phyloP scores from a whole-genome alignment of 768 basidiomycete genomes.

The Boletus rubescentipes region DNA sequence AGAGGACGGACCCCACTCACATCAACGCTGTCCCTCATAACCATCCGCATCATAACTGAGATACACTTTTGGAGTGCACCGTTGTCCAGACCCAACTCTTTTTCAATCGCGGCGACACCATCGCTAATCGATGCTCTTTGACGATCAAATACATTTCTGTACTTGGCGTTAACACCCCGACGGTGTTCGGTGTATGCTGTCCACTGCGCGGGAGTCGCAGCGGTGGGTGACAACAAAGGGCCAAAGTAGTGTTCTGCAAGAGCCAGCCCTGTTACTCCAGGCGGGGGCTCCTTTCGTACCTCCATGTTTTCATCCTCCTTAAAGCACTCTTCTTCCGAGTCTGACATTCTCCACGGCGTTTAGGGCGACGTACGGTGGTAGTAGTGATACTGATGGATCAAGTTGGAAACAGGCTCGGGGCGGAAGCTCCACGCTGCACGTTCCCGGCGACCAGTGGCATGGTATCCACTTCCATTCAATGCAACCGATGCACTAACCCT shows the following conservation, averaged over 20 bases:
- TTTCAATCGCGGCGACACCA: constrained; percentile 1
- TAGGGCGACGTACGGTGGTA: too few species aligned
- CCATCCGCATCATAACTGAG: not conserved
- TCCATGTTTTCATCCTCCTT: too few species aligned
- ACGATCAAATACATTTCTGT: not conserved
- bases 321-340: not conserved
- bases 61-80: constrained; percentile 8
- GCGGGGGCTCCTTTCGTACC: too few species aligned
- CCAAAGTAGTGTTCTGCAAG: constrained; percentile 4
- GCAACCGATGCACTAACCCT: too few species aligned
- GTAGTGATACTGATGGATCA: too few species aligned
- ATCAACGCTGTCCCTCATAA: not conserved
- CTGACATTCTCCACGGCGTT: not conserved
- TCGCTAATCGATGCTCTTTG: not conserved
- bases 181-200: constrained; percentile 6
- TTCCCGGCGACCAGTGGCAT: too few species aligned
- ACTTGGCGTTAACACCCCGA: not conserved
- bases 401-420: too few species aligned
- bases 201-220: not conserved
- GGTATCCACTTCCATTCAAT: too few species aligned
- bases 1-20: not conserved
- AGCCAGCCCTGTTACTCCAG: not conserved
- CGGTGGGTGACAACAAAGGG: constrained; percentile 3
- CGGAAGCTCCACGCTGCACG: too few species aligned
- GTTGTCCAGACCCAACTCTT: not conserved